Conservation (phyloP, 805 yeast species). For the Kodamaea laetipori region DNA sequence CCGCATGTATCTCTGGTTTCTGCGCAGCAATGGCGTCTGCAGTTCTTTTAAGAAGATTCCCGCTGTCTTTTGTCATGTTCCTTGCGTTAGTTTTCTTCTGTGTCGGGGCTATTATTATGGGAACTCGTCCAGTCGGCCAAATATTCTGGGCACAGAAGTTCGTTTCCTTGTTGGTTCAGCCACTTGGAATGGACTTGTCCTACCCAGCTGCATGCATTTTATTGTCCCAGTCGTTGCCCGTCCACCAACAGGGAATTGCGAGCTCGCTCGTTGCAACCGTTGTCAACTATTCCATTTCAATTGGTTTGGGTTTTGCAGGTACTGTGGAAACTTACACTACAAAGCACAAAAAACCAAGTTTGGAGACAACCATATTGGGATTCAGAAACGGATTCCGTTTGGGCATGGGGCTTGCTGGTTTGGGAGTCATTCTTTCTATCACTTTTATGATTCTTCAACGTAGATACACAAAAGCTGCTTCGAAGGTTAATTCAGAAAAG, state of each 20-base stretch:
- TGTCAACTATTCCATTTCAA: slow-evolving; percentile 27
- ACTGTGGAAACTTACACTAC: slow-evolving; percentile 34
- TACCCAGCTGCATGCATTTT: slow-evolving; percentile 22
- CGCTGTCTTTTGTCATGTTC: slow-evolving; percentile 18
- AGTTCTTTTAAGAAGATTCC: slow-evolving; percentile 11
- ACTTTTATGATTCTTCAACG: slow-evolving; percentile 20
- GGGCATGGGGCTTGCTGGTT: slow-evolving; percentile 39
- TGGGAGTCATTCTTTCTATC: slow-evolving; percentile 26
- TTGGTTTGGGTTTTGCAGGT: slow-evolving; percentile 40
- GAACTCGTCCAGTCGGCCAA: slow-evolving; percentile 22
- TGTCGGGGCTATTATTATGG: slow-evolving; percentile 17
- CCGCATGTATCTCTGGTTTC: slow-evolving; percentile 18
- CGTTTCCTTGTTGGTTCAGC: slow-evolving; percentile 15
- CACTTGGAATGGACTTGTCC: slow-evolving; percentile 24
- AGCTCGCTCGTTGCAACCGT: slow-evolving; percentile 22
- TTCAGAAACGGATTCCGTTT: slow-evolving; percentile 29
- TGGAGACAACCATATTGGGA: slow-evolving; percentile 25
- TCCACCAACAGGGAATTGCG: slow-evolving; percentile 21
- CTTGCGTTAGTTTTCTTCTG: slow-evolving; percentile 18
- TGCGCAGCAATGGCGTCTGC: slow-evolving; percentile 17
- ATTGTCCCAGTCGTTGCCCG: slow-evolving; percentile 17
- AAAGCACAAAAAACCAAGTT: slow-evolving; percentile 16
- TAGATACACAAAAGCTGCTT: slow-evolving; percentile 1
- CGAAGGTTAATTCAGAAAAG: not conserved
- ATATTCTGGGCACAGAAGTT: slow-evolving; percentile 23